Evolutionary conservation across 2,329 filamentous ascomycete species (phyloP), one percentile per base, ranked within the genome.

Genomic region (Fusarium protoensiforme): DNA sequence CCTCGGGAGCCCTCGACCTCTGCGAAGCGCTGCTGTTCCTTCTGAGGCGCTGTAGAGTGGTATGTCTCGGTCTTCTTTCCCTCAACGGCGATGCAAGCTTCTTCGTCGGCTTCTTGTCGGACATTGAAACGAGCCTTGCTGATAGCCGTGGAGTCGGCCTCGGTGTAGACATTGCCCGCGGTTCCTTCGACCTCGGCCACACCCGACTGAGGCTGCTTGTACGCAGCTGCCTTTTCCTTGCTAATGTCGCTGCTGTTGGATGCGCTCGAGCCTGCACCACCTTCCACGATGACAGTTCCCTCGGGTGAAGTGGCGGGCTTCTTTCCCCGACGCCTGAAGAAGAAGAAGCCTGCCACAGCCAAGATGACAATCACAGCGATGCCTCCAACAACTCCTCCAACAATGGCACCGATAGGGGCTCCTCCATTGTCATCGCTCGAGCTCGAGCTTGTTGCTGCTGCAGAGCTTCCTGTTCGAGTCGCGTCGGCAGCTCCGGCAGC

Each of bases 381-480:
- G 5, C 74, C 73, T 0, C 74, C 74, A 0, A 73, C 73, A 3
- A 72, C 68, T 5, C 73, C 73, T 7, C 74, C 74, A 1, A 67
- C 73, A 8, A 76, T 73, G 9, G 69, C 65, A 1, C 66, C 71
- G 10, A 41, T 38, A 20, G 74, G 69, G 0, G 68, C 61, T 0
- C 66, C 65, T 27, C 57, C 65, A 7, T 41, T 53, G 0, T 60
- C 35, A 14, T 61, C 5, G 1, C 36, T 53, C 0, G 69, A 38
- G 2, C 29, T 48, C 2, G 60, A 33, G 38, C 33, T 5, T 3
- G 48, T 54, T 0, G 58, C 68, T 0, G 22, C 65, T 59, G 11
- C 61, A 27, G 33, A 68, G 57, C 10, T 48, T 54, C 29, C 53
- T 29, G 31, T 43, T 65, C 1, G 18, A 53, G 65, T 65, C 2